phyloP scores from a whole-genome alignment of 805 yeast species.

The Metschnikowia henanensis region DNA sequence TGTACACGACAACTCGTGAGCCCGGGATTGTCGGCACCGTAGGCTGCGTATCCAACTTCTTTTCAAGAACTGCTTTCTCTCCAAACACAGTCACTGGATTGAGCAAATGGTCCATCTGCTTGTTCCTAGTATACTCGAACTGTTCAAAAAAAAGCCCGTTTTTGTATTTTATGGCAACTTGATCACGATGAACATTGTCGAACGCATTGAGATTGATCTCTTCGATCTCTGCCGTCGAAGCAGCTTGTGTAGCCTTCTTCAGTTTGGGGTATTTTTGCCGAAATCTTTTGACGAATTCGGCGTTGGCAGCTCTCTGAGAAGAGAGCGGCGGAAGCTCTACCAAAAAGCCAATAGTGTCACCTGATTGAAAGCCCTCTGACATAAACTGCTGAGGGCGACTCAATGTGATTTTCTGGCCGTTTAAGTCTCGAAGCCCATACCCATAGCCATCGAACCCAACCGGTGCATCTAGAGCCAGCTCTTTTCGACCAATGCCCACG shows the following conservation, averaged over 20 bases:
- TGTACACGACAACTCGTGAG: conserved; percentile 67
- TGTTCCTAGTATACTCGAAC: conserved; percentile 71
- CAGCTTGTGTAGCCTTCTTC: conserved; percentile 10
- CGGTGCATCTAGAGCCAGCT: conserved; percentile 90
- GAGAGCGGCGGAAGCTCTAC: conserved; percentile 62
- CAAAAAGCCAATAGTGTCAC: conserved; percentile 82
- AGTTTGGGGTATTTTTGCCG: conserved; percentile 15
- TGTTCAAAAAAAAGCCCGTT: conserved; percentile 80
- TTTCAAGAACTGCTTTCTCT: conserved; percentile 60
- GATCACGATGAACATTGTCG: conserved; percentile 66
- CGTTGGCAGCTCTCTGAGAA: conserved; percentile 44
- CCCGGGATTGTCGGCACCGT: conserved; percentile 48
- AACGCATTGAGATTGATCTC: conserved; percentile 10
- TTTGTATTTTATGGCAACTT: conserved; percentile 83
- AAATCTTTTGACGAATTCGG: conserved; percentile 21
- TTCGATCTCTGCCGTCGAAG: conserved; percentile 19
- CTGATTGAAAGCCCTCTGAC: conserved; percentile 57
- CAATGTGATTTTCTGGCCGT: conserved; percentile 73
- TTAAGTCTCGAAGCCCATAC: conserved; percentile 81
- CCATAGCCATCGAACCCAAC: conserved; percentile 96
- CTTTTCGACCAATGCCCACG: conserved; percentile 80
- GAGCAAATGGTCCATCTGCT: conserved; percentile 69
- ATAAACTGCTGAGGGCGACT: conserved; percentile 64
- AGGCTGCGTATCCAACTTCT: conserved; percentile 28
- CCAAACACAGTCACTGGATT: conserved; percentile 74